Conservation (phyloP, 2,329 filamentous ascomycete genomes). For the Pyrenochaeta sp. region DNA sequence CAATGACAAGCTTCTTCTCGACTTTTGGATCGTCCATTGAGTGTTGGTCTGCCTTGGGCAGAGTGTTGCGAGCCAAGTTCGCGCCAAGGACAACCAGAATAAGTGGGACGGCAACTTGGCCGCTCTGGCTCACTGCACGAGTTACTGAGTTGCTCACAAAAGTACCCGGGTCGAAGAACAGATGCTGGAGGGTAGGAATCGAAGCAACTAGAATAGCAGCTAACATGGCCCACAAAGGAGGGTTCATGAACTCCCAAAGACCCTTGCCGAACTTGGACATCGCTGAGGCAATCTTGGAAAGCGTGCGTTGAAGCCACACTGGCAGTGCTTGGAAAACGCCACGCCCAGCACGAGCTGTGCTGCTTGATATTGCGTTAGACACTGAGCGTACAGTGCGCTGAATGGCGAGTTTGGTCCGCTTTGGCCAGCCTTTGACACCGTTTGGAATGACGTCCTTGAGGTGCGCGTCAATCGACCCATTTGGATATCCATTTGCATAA, state of each 20-base stretch:
- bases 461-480: conserved; percentile 40
- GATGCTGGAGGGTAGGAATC: conserved; percentile 77
- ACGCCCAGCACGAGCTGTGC: conserved; percentile 40
- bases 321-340: conserved; percentile 61
- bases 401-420: conserved; percentile 34
- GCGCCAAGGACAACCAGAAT: conserved; percentile 95
- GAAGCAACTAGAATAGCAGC: conserved; percentile 89
- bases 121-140: conserved; percentile 82
- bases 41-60: conserved; percentile 69
- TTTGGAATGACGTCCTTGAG: conserved; percentile 35
- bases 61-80: conserved; percentile 90
- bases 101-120: conserved; percentile 89
- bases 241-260: conserved; percentile 96
- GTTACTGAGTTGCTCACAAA: conserved; percentile 95
- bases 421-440: conserved; percentile 44
- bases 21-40: conserved; percentile 74
- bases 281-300: conserved; percentile 53
- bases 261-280: conserved; percentile 66
- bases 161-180: conserved; percentile 89
- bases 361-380: conserved; percentile 28
- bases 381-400: conserved; percentile 29
- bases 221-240: conserved; percentile 96
- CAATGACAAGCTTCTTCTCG: conserved; percentile 81
- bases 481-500: conserved; percentile 41
- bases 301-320: conserved; percentile 57